Conservation (phyloP, 2,329 filamentous ascomycete genomes). For the Botrytis tulipae region DNA sequence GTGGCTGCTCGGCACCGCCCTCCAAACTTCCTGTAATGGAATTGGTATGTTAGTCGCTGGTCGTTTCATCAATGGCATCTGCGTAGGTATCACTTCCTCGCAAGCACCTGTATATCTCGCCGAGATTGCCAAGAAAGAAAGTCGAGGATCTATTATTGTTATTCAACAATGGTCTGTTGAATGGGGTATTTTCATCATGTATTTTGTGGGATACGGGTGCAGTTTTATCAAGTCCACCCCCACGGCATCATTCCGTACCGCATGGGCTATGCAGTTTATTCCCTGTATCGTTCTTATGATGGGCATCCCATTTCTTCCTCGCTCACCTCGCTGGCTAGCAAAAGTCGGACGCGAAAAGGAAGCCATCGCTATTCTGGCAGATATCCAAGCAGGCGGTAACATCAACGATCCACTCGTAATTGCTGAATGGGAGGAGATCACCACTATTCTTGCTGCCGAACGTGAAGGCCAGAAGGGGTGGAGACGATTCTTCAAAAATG, state of each 20-base stretch:
- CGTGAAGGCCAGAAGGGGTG: constrained; percentile 37
- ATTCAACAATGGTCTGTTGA: constrained; percentile 72
- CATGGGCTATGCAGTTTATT: constrained; percentile 50
- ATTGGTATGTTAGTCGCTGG: constrained; percentile 52
- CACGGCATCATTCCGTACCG: constrained; percentile 49
- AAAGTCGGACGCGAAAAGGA: constrained; percentile 49
- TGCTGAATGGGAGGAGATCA: constrained; percentile 56
- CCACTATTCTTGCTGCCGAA: constrained; percentile 39
- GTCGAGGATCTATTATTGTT: constrained; percentile 64
- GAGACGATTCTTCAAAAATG: constrained; percentile 46
- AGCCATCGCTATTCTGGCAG: constrained; percentile 48
- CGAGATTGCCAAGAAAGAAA: constrained; percentile 56
- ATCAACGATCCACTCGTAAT: constrained; percentile 53
- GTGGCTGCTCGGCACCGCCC: constrained; percentile 23
- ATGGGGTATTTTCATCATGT: constrained; percentile 62
- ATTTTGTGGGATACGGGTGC: constrained; percentile 54
- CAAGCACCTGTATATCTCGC: constrained; percentile 67
- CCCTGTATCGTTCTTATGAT: constrained; percentile 45
- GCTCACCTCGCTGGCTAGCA: constrained; percentile 52
- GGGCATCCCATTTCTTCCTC: constrained; percentile 46
- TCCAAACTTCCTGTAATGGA: constrained; percentile 18
- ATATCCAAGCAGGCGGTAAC: constrained; percentile 57
- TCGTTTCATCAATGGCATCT: constrained; percentile 60
- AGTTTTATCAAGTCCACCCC: constrained; percentile 43
- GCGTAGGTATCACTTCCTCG: constrained; percentile 63